Evolutionary conservation across 108 stramenopile genomes (phyloP), one percentile per base, ranked within the genome.

Genomic region (Skeletonema potamos): DNA sequence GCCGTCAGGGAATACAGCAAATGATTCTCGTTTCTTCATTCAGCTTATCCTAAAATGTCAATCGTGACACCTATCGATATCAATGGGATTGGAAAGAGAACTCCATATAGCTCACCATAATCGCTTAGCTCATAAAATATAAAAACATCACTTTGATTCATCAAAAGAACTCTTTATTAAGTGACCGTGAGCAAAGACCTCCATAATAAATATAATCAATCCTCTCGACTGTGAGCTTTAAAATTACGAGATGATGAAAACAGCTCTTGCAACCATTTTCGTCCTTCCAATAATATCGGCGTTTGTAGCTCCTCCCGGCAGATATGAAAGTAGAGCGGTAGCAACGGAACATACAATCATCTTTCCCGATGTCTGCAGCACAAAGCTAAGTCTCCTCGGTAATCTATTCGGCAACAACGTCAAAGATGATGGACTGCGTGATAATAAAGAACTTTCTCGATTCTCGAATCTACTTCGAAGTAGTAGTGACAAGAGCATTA

Each of bases 361-460:
- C 6, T 51, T 51, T 6, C n/a, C 48, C n/a, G n/a, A n/a, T 7
- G 7, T n/a, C n/a, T 22, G 20, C 20, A 51, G 22, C 48, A 51
- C 48, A 9, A 51, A 51, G 22, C 48, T 51, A 51, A 20, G 22
- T 20, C 48, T 51, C 0, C 22, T 51, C 0, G 48, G 48, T 22
- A 64, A 64, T 48, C 27, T 64, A 44, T 64, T 64, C 26, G 64
- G 64, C 29, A 44, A 44, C 27, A 46, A 43, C 1, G 44, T 15
- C 15, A 17, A 20, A 24, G 44, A 48, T 43, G n/a, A n/a, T n/a
- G n/a, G n/a, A n/a, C n/a, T n/a, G n/a, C 26, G 27, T 3, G 55
- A 43, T 2, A 37, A 59, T 1, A 58, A 41, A 26, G 68, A 69
- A 43, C 27, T 69, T n/a, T 58, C 58, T 22, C 68, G 68, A 36